These are phyloP conservation scores for Nothopassalora personata DNA, from an alignment of 2,329 filamentous ascomycete species.

Conservation along the genomic window DNA sequence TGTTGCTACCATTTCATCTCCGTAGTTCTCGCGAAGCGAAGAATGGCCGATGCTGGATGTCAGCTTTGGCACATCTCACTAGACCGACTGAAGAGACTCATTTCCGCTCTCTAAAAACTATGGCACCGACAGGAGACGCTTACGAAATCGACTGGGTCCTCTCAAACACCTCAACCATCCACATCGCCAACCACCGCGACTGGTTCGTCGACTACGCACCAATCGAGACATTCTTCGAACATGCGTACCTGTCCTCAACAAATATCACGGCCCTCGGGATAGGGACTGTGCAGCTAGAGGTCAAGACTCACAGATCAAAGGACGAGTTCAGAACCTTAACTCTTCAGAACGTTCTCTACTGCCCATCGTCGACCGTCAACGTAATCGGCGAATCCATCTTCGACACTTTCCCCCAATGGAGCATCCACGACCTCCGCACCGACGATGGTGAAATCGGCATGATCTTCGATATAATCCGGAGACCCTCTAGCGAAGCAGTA, in stretches of 20 bases:
- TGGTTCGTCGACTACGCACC: constrained; percentile 12
- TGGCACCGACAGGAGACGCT: constrained; percentile 9
- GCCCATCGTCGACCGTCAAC: constrained; percentile 3
- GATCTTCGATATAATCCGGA: neutral
- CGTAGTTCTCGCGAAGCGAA: neutral
- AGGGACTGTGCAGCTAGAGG: constrained; percentile 7
- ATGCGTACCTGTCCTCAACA: neutral
- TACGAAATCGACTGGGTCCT: constrained; percentile 13
- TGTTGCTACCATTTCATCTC: neutral
- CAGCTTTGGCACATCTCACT: too few species aligned
- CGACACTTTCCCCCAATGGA: neutral
- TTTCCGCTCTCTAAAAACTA: neutral
- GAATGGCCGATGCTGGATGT: neutral
- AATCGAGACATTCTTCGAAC: neutral
- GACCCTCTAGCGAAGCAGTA: neutral
- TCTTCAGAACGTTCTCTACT: constrained; percentile 10
- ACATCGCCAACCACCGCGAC: constrained; percentile 14
- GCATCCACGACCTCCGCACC: constrained; percentile 1
- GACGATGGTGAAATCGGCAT: neutral
- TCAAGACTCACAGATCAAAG: neutral
- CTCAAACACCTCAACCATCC: constrained; percentile 9
- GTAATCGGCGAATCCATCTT: neutral
- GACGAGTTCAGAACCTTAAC: neutral
- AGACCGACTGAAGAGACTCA: neutral
- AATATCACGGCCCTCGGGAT: constrained; percentile 1